Percentiles rank a stretch among this genome's conserved stretches.
These are phyloP conservation scores for Plectranthus barbatus DNA, from an alignment of 257 asterid species.

Conservation along the genomic window DNA sequence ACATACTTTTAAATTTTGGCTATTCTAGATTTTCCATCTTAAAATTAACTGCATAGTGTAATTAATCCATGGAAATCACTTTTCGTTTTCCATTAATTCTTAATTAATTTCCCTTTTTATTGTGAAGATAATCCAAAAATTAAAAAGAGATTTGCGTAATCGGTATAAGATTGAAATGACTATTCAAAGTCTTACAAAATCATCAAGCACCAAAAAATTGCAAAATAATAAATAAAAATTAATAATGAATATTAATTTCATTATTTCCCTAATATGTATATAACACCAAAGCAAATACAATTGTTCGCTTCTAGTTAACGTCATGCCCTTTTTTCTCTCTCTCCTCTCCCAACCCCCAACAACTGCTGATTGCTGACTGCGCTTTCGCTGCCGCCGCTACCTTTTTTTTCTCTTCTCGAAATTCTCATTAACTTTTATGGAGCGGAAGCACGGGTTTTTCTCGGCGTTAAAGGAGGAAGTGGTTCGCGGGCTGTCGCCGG, in stretches of 20 bases:
- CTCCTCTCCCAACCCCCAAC: not conserved
- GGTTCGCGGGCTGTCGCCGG: constrained; percentile 63
- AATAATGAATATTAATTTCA: not conserved
- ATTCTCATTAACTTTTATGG: constrained; percentile 30
- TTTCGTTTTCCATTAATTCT: not conserved
- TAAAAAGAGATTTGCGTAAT: not conserved
- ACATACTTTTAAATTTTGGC: too few relatives aligned
- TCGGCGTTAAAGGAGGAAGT: constrained; percentile 60
- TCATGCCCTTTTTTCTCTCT: constrained; percentile 17
- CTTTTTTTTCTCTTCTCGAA: not conserved
- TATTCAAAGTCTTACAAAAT: not conserved
- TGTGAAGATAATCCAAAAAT: not conserved
- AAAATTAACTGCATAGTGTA: not conserved
- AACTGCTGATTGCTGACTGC: not conserved
- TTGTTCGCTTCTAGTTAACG: constrained; percentile 27
- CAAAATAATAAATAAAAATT: not conserved
- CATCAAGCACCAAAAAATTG: not conserved
- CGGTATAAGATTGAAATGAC: not conserved
- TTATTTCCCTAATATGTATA: not conserved
- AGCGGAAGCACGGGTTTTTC: constrained; percentile 57
- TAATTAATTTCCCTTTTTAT: not conserved
- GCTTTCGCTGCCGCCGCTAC: constrained; percentile 3
- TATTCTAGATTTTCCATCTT: too few relatives aligned
- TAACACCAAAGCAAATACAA: not conserved
- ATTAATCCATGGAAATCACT: not conserved